Evolutionary conservation across 768 basidiomycete species (phyloP).

Genomic region (Rhizopogon salebrosus): DNA sequence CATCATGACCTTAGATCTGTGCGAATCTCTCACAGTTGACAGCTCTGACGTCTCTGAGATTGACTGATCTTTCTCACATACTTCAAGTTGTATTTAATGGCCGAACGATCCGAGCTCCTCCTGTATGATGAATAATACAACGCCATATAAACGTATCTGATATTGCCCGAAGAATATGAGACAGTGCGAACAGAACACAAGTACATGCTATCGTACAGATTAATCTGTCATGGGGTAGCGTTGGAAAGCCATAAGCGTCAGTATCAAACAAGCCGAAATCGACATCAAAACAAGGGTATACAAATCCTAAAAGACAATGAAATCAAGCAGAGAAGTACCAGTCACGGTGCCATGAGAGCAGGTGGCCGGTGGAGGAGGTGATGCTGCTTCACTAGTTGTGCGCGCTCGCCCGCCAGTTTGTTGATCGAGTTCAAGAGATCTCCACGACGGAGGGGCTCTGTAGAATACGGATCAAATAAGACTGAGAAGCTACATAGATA

Average conservation of each 20-base stretch:
- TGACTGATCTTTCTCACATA: too few relatives aligned
- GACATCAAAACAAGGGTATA: conserved; percentile 1
- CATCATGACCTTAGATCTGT: too few relatives aligned
- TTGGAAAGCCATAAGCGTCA: conserved; percentile 2
- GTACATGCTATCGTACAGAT: conserved; percentile 2
- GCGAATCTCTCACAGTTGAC: too few relatives aligned
- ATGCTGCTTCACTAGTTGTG: conserved; percentile 26
- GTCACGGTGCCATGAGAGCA: conserved; percentile 22
- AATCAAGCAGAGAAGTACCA: neutral
- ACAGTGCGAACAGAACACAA: neutral
- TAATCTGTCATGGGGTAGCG: neutral
- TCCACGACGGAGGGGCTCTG: conserved; percentile 74
- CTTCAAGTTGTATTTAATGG: too few relatives aligned
- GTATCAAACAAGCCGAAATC: neutral
- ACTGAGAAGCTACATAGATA: neutral
- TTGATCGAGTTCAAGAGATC: conserved; percentile 80
- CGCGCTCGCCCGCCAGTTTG: conserved; percentile 68
- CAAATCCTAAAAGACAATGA: neutral
- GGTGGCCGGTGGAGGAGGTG: conserved; percentile 28
- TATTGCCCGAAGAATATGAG: neutral
- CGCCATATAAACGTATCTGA: neutral
- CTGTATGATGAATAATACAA: neutral
- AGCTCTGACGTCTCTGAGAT: too few relatives aligned
- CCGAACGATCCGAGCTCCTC: neutral
- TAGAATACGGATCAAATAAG: conserved; percentile 5